Base-by-base conservation (phyloP, 2,329 filamentous ascomycete genomes). In the Alternaria novae-zelandiae region DNA sequence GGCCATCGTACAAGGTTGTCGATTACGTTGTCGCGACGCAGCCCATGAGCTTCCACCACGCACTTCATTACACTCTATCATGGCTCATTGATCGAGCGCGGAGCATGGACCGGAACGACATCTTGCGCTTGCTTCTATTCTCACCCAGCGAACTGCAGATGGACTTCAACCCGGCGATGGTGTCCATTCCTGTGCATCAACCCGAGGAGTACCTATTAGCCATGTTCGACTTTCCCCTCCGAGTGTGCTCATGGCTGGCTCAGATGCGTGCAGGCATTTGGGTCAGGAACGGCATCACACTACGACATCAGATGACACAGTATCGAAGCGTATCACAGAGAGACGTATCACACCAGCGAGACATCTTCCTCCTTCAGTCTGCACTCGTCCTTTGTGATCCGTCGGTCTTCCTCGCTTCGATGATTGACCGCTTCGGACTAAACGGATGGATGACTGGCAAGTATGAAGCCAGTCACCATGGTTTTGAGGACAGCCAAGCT, bases 211-310 rank as follows among this genome's bases (percentile, higher is more conserved):
- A 94, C 73, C 84, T 97, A 21, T 89, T 97, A 78, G 90, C 92
- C 2, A 88, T 94, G 55, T 97, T 99, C 74, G 96, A 99, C 78
- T 97, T 93, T 73, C 95, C 96, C 1, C 84, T 99, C 5, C 88
- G 96, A 56, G 94, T 98, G 1, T 97, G 94, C 77, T 94, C 93
- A 20, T 99, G 96, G 96, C 85, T 99, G 30, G 92, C 96, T 6
- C 96, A 99, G 82, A 98, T 99, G 89, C 97, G 97, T 79, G 94
- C 95, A 17, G 93, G 94, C 55, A 97, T 98, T 90, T 99, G 96
- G 96, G 95, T 99, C 67, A 90, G 96, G 59, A 99, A 99, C 76
- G 96, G 96, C 3, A 93, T 99, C 75, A 98, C 95, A 73, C 86
- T 99, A 55, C 89, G 95, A 43, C 96, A 99, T 78, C 96, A 99